A percentile compares a stretch with the other conserved stretches of the same genome.
These are phyloP conservation scores for Cryptococcus sp. DNA, from an alignment of 1,284 basidiomycete species.

Conservation along the genomic window DNA sequence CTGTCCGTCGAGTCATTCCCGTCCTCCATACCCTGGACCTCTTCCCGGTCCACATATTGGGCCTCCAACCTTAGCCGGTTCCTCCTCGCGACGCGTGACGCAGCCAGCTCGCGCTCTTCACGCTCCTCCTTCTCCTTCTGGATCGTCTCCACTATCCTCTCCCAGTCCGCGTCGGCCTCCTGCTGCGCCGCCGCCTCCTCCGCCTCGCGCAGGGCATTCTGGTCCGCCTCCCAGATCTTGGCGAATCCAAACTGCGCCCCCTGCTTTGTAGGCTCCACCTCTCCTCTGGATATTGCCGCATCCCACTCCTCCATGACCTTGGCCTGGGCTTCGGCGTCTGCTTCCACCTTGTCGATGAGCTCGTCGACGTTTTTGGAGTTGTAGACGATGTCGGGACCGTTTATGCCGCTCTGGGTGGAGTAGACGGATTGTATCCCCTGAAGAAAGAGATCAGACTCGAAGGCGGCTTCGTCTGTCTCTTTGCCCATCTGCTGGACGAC, in stretches of 20 bases:
- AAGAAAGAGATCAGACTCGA: constrained; percentile 70
- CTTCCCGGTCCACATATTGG: constrained; percentile 6
- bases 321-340: constrained; percentile 59
- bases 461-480: constrained; percentile 66
- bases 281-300: constrained; percentile 14
- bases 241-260: constrained; percentile 69
- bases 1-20: constrained; percentile 2
- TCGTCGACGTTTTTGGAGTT: constrained; percentile 73
- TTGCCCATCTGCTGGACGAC: constrained; percentile 87
- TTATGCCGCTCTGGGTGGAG: constrained; percentile 52
- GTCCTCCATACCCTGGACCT: background rate
- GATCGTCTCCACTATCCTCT: constrained; percentile 45
- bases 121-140: constrained; percentile 30
- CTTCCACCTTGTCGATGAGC: constrained; percentile 76
- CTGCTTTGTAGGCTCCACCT: constrained; percentile 12
- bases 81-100: background rate
- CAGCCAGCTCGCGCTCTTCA: constrained; percentile 16
- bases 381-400: constrained; percentile 64
- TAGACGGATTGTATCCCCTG: constrained; percentile 78
- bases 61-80: background rate
- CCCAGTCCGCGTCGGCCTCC: constrained; percentile 63
- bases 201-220: constrained; percentile 62
- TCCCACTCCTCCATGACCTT: constrained; percentile 44
- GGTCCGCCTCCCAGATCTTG: constrained; percentile 79
- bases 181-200: constrained; percentile 44